Evolutionary conservation across 2,329 filamentous ascomycete genomes (phyloP).

Genomic region (Penicillium sp.): DNA sequence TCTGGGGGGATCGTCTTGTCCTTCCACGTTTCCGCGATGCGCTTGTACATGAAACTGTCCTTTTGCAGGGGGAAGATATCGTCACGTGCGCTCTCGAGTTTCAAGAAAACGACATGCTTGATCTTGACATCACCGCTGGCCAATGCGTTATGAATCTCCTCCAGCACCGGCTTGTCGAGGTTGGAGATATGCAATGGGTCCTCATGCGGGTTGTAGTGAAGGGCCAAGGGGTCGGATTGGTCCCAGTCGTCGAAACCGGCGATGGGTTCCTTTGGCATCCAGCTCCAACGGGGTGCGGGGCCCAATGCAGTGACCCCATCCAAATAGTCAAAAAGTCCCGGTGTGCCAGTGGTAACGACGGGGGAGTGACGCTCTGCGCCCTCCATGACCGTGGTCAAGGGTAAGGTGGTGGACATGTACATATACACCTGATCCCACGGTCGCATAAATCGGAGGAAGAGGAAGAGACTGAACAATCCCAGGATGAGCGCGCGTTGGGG

Average conservation of each 20-base stretch:
- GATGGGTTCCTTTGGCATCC: constrained; percentile 23
- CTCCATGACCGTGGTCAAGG: constrained; percentile 22
- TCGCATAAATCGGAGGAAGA: constrained; percentile 27
- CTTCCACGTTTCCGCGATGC: constrained; percentile 38
- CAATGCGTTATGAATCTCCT: constrained; percentile 28
- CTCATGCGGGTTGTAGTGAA: constrained; percentile 35
- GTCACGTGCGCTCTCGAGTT: constrained; percentile 47
- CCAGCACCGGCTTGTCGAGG: constrained; percentile 27
- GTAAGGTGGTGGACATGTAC: constrained; percentile 27
- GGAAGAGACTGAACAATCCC: constrained; percentile 18
- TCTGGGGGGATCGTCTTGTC: constrained; percentile 35
- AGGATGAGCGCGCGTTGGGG: constrained; percentile 22
- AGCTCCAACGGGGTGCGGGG: constrained; percentile 20
- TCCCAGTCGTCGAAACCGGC: constrained; percentile 29
- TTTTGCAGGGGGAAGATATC: constrained; percentile 48
- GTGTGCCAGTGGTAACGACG: constrained; percentile 18
- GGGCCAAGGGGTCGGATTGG: background rate
- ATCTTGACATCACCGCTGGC: constrained; percentile 33
- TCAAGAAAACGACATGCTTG: constrained; percentile 45
- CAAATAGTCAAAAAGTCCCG: constrained; percentile 22
- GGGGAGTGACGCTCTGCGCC: constrained; percentile 19
- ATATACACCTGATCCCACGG: constrained; percentile 27
- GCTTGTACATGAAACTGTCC: constrained; percentile 35
- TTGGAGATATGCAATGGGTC: constrained; percentile 47
- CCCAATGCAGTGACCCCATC: constrained; percentile 19